Evolutionary conservation across 1,284 basidiomycete genomes (phyloP), one percentile per base, ranked within the genome.

Genomic region (Ustilago curta): DNA sequence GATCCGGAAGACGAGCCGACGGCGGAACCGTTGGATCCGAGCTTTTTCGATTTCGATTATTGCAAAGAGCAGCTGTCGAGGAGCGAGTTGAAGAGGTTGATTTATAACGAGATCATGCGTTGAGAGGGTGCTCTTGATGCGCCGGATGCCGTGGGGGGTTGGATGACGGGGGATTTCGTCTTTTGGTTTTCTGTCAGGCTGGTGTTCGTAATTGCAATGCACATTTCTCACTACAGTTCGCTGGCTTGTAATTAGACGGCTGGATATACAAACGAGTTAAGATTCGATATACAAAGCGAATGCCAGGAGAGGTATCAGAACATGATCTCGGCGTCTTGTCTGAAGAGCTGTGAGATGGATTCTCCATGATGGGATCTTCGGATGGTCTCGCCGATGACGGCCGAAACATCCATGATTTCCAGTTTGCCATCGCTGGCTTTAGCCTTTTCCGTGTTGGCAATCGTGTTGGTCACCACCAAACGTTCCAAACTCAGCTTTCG

Each of bases 281-380:
- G 5, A 23, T 47, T 29, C 27, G 45, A 47, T 47, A 18, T 47
- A 31, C 45, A 47, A n/a, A n/a, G 14, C 25, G 2, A 12, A 8
- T 8, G 43, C 8, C 16, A 8, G 14, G 5, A 45, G 8, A 18
- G 45, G 18, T 35, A 35, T 51, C 63, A 83, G 52, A 83, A 81
- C 74, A 82, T 78, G 59, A 80, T 71, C 59, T 77, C 80, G 18
- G 80, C 80, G 48, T 83, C 82, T 49, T 84, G 83, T 16, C 76
- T 67, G 51, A 85, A 85, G 54, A 85, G 77, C 42, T 83, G 76
- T 18, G 82, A 86, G 63, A 87, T 86, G 27, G 79, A 86, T 87
- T 97, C 92, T 73, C 96, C 96, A 78, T 99, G 98, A 86, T 99
- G 96, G 21, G 95, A 97, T 77, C 96, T 88, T 50, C 97, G 91